A percentile compares a stretch with the other conserved stretches of the same genome.
These are phyloP conservation scores for Fragilariopsis cylindrus DNA, from an alignment of 108 stramenopile genomes.

Conservation along the genomic window DNA sequence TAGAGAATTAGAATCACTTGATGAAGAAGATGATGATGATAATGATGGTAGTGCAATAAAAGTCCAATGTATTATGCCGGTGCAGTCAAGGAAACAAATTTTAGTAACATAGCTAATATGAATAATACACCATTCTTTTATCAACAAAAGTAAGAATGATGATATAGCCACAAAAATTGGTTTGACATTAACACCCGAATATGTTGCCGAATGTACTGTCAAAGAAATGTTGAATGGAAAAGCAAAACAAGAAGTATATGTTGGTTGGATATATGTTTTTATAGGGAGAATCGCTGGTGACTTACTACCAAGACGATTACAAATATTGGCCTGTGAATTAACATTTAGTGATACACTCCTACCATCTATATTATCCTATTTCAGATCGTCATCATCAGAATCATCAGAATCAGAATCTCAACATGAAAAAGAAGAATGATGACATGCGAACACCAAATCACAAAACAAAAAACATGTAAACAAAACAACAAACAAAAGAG, in stretches of 20 bases:
- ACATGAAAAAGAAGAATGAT: no score
- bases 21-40: neutral
- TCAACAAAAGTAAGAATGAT: no score
- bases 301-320: neutral
- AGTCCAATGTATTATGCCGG: slow-evolving; percentile 4
- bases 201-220: neutral
- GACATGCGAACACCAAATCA: no score
- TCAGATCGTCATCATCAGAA: no score
- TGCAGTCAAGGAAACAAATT: neutral
- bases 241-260: neutral
- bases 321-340: no score
- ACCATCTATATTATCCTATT: no score
- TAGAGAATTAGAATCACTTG: neutral
- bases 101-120: neutral
- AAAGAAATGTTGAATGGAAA: no score
- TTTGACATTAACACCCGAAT: neutral
- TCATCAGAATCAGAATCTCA: no score
- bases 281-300: neutral
- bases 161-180: neutral
- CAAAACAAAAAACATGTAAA: no score
- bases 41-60: neutral
- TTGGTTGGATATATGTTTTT: neutral
- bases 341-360: no score
- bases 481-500: no score
- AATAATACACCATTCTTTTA: neutral